phyloP scores from a whole-genome alignment of 441 rosid genomes.

The Croton laevigatus region DNA sequence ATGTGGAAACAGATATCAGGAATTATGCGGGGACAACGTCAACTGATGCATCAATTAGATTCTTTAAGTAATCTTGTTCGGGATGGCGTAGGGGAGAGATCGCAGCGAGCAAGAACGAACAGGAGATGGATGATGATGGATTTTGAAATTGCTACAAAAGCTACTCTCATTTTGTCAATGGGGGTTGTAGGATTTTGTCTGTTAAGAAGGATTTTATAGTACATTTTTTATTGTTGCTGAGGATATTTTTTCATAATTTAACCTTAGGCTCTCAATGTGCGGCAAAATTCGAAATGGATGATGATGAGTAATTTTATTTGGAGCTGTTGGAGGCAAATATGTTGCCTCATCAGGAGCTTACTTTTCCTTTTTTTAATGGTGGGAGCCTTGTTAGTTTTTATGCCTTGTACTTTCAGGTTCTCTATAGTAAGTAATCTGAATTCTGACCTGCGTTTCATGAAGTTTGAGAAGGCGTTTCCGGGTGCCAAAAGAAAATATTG shows the following conservation, averaged over 20 bases:
- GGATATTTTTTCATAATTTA: not conserved
- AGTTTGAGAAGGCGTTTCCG: too few species aligned
- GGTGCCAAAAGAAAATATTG: too few species aligned
- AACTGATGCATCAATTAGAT: conserved; percentile 73
- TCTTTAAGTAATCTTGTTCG: conserved; percentile 55
- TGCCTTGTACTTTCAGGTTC: not conserved
- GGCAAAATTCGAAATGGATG: conserved; percentile 18
- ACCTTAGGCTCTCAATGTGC: conserved; percentile 16
- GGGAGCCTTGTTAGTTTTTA: not conserved
- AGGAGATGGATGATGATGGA: conserved; percentile 29
- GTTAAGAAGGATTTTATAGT: conserved; percentile 42
- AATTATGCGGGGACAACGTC: conserved; percentile 69
- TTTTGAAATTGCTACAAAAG: conserved; percentile 33
- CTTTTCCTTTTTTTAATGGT: not conserved
- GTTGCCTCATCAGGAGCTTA: conserved; percentile 26
- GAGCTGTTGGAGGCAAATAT: conserved; percentile 16
- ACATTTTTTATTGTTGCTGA: not conserved
- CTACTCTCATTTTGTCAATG: conserved; percentile 54
- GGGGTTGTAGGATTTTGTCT: conserved; percentile 61
- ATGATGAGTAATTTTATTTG: conserved; percentile 10
- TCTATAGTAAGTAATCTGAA: too few species aligned
- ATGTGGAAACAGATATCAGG: conserved; percentile 47
- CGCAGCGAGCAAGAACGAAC: conserved; percentile 34
- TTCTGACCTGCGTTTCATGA: not conserved
- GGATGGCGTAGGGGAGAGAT: conserved; percentile 45